A percentile compares a stretch with the other conserved stretches of the same genome.
phyloP scores from a whole-genome alignment of 2,329 filamentous ascomycete genomes.

The Chaetomium globosum region DNA sequence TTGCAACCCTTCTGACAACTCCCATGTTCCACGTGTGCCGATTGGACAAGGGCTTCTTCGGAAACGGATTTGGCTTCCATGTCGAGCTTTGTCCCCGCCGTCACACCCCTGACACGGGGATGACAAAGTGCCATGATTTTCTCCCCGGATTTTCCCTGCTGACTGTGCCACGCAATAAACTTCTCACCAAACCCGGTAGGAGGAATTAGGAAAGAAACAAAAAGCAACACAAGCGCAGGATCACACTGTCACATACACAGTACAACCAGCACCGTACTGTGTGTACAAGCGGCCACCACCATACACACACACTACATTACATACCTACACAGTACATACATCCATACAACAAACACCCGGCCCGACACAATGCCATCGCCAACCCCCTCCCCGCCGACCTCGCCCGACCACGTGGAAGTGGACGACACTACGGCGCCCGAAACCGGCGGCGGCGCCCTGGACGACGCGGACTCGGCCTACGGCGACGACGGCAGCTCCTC shows the following conservation, averaged over 20 bases:
- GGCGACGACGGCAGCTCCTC: slow-evolving; percentile 10
- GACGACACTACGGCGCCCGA: not conserved
- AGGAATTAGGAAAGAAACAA: not conserved
- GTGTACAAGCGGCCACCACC: too few relatives aligned
- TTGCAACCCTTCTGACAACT: not conserved
- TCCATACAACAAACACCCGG: too few relatives aligned
- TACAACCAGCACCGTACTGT: not conserved
- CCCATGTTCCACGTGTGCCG: not conserved
- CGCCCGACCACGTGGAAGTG: not conserved
- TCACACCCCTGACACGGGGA: not conserved
- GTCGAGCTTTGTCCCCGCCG: not conserved
- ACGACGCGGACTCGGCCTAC: slow-evolving; percentile 12
- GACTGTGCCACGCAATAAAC: not conserved
- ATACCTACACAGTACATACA: too few relatives aligned
- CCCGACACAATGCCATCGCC: not conserved
- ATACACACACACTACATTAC: too few relatives aligned
- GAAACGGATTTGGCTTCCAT: not conserved
- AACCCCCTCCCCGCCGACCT: not conserved
- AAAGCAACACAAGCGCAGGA: not conserved
- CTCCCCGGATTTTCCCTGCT: not conserved
- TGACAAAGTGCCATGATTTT: not conserved
- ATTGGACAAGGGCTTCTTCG: not conserved
- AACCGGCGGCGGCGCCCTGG: too few relatives aligned
- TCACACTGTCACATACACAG: not conserved
- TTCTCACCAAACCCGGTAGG: not conserved